These are phyloP conservation scores for Linanthus parryae DNA, from an alignment of 148 eudicot species.

Conservation along the genomic window DNA sequence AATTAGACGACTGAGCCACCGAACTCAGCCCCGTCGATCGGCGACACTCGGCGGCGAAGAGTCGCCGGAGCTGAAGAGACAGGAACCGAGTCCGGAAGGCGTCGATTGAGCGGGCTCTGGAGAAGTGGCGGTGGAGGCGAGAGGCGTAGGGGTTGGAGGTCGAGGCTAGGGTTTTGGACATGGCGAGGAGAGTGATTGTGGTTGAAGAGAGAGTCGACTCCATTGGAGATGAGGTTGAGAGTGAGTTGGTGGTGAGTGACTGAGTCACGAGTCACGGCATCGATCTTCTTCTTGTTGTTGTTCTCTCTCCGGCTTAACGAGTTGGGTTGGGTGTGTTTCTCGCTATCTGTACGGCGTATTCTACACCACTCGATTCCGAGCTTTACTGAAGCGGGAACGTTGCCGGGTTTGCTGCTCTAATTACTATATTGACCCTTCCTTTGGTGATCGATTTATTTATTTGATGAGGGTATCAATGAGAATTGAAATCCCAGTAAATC, in stretches of 20 bases:
- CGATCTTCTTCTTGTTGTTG: neutral
- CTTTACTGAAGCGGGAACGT: too few relatives aligned
- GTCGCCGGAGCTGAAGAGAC: constrained; percentile 20
- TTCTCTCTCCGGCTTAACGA: too few relatives aligned
- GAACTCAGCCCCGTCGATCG: constrained; percentile 11
- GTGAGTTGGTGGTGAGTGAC: too few relatives aligned
- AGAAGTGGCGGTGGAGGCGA: constrained; percentile 28
- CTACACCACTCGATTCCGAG: too few relatives aligned
- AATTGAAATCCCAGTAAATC: too few relatives aligned
- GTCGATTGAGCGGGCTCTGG: constrained; percentile 13
- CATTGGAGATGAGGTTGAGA: constrained; percentile 42
- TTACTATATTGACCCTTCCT: too few relatives aligned
- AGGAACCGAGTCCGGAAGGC: constrained; percentile 21
- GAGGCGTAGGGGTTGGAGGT: constrained; percentile 14
- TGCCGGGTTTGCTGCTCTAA: too few relatives aligned
- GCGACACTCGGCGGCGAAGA: neutral
- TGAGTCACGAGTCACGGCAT: too few relatives aligned
- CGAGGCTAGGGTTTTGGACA: constrained; percentile 41
- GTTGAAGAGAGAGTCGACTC: constrained; percentile 49
- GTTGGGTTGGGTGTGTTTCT: too few relatives aligned
- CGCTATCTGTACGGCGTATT: too few relatives aligned
- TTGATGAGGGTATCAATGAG: too few relatives aligned
- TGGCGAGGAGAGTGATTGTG: constrained; percentile 15
- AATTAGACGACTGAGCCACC: neutral
- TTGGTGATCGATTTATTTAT: too few relatives aligned